phyloP scores from a whole-genome alignment of 2,329 filamentous ascomycete genomes.

The Fusarium agapanthi region DNA sequence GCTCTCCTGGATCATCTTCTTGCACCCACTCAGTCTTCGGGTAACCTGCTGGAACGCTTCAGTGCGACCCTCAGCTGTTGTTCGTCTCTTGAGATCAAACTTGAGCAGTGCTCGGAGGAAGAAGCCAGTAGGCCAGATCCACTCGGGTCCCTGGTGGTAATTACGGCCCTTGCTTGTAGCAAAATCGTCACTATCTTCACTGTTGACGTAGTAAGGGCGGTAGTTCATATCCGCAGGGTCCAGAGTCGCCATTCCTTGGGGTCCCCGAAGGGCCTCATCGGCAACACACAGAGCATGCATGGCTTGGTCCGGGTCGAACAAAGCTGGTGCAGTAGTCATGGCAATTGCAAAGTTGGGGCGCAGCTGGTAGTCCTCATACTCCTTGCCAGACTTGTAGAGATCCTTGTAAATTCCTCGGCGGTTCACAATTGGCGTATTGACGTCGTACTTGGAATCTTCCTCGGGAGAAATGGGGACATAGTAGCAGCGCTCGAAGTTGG shows the following conservation, averaged over 20 bases:
- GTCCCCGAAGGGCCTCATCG: slow-evolving; percentile 82
- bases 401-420: slow-evolving; percentile 98
- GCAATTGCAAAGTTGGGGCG: slow-evolving; percentile 94
- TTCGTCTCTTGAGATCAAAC: slow-evolving; percentile 81
- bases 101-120: slow-evolving; percentile 91
- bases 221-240: slow-evolving; percentile 95
- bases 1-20: slow-evolving; percentile 80
- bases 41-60: slow-evolving; percentile 98
- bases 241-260: slow-evolving; percentile 93
- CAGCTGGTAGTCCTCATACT: slow-evolving; percentile 97
- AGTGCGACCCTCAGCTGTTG: slow-evolving; percentile 68
- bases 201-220: slow-evolving; percentile 92
- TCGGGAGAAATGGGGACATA: slow-evolving; percentile 77
- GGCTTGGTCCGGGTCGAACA: slow-evolving; percentile 84
- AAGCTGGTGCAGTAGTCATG: slow-evolving; percentile 90
- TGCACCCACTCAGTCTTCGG: slow-evolving; percentile 81
- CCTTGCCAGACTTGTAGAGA: slow-evolving; percentile 90
- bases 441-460: slow-evolving; percentile 80
- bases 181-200: slow-evolving; percentile 91
- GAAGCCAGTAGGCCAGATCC: slow-evolving; percentile 97
- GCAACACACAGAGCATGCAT: slow-evolving; percentile 81
- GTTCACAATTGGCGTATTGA: slow-evolving; percentile 83
- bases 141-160: slow-evolving; percentile 98
- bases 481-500: slow-evolving; percentile 92
- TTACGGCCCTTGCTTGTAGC: slow-evolving; percentile 93